phyloP scores from a whole-genome alignment of 345 rosid species.

The Draba incana region DNA sequence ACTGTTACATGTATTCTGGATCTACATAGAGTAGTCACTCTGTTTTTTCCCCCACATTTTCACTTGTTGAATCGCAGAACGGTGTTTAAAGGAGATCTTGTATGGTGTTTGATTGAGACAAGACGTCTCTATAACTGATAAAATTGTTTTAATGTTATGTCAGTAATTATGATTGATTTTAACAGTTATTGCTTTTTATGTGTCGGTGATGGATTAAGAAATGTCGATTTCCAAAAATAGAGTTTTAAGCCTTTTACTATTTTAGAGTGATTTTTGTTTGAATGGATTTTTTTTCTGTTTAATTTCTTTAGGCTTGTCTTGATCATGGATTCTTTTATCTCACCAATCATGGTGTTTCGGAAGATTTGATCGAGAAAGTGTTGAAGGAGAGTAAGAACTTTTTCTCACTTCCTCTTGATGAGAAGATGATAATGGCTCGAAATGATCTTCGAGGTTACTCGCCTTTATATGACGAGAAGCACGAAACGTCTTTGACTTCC shows the following conservation, averaged over 20 bases:
- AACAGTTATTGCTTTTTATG: no score
- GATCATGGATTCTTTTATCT: conserved; percentile 87
- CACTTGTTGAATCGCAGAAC: no score
- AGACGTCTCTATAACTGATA: no score
- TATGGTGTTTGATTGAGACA: no score
- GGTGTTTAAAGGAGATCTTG: no score
- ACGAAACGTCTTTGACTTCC: conserved; percentile 2
- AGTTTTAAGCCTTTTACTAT: no score
- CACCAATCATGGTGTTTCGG: conserved; percentile 76
- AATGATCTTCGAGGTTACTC: conserved; percentile 65
- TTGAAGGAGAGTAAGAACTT: conserved; percentile 61
- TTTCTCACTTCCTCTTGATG: conserved; percentile 68
- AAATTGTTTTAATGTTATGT: no score
- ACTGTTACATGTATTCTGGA: no score
- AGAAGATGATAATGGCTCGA: conserved; percentile 55
- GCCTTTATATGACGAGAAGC: conserved; percentile 58
- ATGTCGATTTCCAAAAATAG: not conserved
- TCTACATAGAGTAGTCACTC: no score
- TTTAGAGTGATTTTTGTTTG: no score
- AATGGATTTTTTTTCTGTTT: no score
- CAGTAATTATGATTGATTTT: no score
- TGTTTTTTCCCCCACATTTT: not conserved
- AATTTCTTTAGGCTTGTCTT: conserved; percentile 59
- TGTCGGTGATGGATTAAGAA: not conserved
- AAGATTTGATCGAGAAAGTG: conserved; percentile 50